phyloP scores from a whole-genome alignment of 257 asterid species.

The Ophiorrhiza pumila region DNA sequence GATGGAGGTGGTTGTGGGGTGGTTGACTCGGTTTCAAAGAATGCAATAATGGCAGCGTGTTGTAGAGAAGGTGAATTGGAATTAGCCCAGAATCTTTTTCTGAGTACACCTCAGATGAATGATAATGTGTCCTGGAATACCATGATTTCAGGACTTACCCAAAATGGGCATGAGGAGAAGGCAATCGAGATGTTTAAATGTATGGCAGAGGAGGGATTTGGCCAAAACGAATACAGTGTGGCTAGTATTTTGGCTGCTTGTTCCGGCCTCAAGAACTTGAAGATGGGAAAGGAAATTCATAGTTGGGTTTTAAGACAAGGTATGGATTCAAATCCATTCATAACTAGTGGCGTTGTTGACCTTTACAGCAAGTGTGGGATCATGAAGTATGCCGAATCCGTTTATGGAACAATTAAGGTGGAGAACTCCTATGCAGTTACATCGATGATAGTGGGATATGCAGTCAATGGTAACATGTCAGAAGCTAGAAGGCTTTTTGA shows the following conservation, averaged over 20 bases:
- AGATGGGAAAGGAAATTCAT: slow-evolving; percentile 73
- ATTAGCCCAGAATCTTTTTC: slow-evolving; percentile 50
- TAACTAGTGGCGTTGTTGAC: slow-evolving; percentile 71
- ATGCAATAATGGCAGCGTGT: slow-evolving; percentile 81
- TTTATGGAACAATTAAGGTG: slow-evolving; percentile 27
- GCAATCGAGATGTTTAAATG: slow-evolving; percentile 51
- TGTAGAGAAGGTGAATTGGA: slow-evolving; percentile 74
- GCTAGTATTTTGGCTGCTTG: slow-evolving; percentile 65
- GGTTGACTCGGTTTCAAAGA: slow-evolving; percentile 66
- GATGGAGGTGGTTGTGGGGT: slow-evolving; percentile 20
- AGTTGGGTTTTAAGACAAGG: slow-evolving; percentile 64
- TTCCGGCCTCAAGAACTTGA: slow-evolving; percentile 52
- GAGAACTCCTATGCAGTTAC: slow-evolving; percentile 50
- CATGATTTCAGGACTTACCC: slow-evolving; percentile 66
- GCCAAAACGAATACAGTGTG: slow-evolving; percentile 56
- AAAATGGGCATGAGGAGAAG: slow-evolving; percentile 54
- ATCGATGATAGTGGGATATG: slow-evolving; percentile 71
- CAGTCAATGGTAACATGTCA: slow-evolving; percentile 52
- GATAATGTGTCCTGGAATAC: slow-evolving; percentile 86
- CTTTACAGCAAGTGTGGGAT: slow-evolving; percentile 67
- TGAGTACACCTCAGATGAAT: slow-evolving; percentile 41
- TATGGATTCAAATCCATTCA: slow-evolving; percentile 47
- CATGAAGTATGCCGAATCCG: slow-evolving; percentile 55
- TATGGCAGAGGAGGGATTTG: slow-evolving; percentile 54
- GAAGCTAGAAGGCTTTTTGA: slow-evolving; percentile 66